A percentile compares a stretch with the other conserved stretches of the same genome.
Evolutionary conservation across 2,329 filamentous ascomycete species (phyloP).

Genomic region (Chaetomiaceae sp.): DNA sequence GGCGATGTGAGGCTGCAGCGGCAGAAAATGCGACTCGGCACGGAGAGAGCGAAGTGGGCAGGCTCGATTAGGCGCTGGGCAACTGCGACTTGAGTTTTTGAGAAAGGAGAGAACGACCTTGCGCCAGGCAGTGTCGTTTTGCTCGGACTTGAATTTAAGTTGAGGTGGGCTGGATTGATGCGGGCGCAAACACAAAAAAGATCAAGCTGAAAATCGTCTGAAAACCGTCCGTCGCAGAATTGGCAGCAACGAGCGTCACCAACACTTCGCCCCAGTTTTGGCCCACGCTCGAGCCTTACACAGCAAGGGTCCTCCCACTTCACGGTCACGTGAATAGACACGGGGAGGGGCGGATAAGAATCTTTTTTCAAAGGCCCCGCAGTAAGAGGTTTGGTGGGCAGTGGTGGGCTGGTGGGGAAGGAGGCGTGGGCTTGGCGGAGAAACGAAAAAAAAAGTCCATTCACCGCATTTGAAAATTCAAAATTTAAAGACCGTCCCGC

Average conservation of each 20-base stretch:
- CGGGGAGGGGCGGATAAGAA: slow-evolving; percentile 19
- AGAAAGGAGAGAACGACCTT: slow-evolving; percentile 27
- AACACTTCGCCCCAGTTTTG: slow-evolving; percentile 9
- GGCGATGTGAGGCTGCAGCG: not conserved
- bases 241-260: slow-evolving; percentile 9
- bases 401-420: slow-evolving; percentile 20
- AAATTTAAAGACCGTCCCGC: slow-evolving; percentile 24
- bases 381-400: too few species aligned
- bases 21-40: slow-evolving; percentile 12
- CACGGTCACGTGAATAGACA: slow-evolving; percentile 21
- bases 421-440: slow-evolving; percentile 19
- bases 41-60: slow-evolving; percentile 1
- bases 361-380: not conserved
- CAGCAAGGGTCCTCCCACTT: not conserved
- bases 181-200: slow-evolving; percentile 18
- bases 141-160: not conserved
- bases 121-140: slow-evolving; percentile 29
- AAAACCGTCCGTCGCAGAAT: slow-evolving; percentile 17
- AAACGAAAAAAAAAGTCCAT: slow-evolving; percentile 28
- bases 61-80: slow-evolving; percentile 13
- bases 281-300: too few species aligned
- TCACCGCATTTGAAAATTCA: slow-evolving; percentile 27
- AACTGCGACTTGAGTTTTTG: slow-evolving; percentile 9
- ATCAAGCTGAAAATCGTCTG: slow-evolving; percentile 17
- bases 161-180: not conserved